Percentiles rank a stretch among this genome's conserved stretches.
phyloP scores from a whole-genome alignment of 129 eudicot species.

The Rutidosis leptorrhynchoides region DNA sequence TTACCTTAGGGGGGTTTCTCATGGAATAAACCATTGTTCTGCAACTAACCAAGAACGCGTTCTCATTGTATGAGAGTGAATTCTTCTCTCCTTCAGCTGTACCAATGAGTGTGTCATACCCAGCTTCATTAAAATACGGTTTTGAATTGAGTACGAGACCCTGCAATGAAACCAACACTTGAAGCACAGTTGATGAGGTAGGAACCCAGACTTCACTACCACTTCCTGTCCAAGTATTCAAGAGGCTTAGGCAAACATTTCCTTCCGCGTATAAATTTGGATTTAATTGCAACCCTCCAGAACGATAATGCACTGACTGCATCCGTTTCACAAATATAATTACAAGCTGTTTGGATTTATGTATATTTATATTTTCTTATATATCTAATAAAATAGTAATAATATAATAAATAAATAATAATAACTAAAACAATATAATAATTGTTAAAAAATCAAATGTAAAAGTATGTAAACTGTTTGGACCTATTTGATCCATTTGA shows the following conservation, averaged over 20 bases:
- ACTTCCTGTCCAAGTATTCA: too few species aligned
- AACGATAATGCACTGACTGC: conserved; percentile 93
- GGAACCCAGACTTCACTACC: too few species aligned
- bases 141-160: conserved; percentile 80
- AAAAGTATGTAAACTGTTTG: too few species aligned
- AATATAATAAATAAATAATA: not conserved
- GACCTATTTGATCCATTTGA: too few species aligned
- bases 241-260: conserved; percentile 88
- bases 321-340: conserved; percentile 20
- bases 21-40: conserved; percentile 91
- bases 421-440: too few species aligned
- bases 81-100: too few species aligned
- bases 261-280: conserved; percentile 97
- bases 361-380: too few species aligned
- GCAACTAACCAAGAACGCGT: conserved; percentile 87
- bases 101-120: conserved; percentile 90
- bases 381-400: too few species aligned
- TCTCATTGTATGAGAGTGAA: conserved; percentile 92
- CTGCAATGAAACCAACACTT: too few species aligned
- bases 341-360: not conserved
- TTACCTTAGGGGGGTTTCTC: conserved; percentile 91
- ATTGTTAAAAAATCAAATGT: too few species aligned
- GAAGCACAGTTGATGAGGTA: too few species aligned
- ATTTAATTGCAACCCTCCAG: conserved; percentile 97
- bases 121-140: conserved; percentile 99